phyloP scores from a whole-genome alignment of 2,329 filamentous ascomycete genomes.

The Phyllosticta citribraziliensis region DNA sequence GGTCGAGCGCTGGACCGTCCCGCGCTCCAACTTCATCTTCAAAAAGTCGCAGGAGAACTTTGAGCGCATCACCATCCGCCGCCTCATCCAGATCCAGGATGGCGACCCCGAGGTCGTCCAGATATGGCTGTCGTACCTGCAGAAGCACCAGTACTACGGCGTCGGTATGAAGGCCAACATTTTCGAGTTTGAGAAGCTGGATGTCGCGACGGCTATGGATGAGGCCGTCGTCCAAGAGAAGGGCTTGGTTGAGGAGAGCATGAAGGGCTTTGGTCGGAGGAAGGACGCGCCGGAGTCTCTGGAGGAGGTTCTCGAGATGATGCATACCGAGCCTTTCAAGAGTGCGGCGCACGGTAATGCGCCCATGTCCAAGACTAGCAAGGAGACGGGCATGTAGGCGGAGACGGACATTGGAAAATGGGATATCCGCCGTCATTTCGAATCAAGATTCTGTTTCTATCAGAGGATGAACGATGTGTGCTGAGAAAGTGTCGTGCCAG shows the following conservation, averaged over 20 bases:
- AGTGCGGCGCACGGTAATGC: constrained; percentile 3
- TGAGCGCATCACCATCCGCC: constrained; percentile 75
- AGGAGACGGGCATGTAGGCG: neutral
- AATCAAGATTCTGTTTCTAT: neutral
- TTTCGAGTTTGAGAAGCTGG: constrained; percentile 69
- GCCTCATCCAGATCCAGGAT: constrained; percentile 87
- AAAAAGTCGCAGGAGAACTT: constrained; percentile 99
- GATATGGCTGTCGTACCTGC: constrained; percentile 83
- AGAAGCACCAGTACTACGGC: constrained; percentile 90
- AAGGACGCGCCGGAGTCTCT: constrained; percentile 12
- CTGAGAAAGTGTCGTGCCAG: too few relatives aligned
- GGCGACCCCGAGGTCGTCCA: constrained; percentile 82
- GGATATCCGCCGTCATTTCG: neutral
- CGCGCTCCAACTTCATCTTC: constrained; percentile 78
- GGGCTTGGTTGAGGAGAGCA: constrained; percentile 18
- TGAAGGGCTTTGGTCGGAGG: constrained; percentile 19
- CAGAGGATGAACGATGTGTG: too few relatives aligned
- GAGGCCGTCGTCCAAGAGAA: constrained; percentile 43
- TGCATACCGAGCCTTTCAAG: constrained; percentile 16
- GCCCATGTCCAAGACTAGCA: constrained; percentile 4
- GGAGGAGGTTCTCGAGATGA: constrained; percentile 12
- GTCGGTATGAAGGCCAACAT: constrained; percentile 98
- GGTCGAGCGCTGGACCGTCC: constrained; percentile 89
- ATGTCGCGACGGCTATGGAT: constrained; percentile 22
- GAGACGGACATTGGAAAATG: neutral